These are phyloP conservation scores for Ballota nigra DNA, from an alignment of 257 asterid species.

Conservation along the genomic window DNA sequence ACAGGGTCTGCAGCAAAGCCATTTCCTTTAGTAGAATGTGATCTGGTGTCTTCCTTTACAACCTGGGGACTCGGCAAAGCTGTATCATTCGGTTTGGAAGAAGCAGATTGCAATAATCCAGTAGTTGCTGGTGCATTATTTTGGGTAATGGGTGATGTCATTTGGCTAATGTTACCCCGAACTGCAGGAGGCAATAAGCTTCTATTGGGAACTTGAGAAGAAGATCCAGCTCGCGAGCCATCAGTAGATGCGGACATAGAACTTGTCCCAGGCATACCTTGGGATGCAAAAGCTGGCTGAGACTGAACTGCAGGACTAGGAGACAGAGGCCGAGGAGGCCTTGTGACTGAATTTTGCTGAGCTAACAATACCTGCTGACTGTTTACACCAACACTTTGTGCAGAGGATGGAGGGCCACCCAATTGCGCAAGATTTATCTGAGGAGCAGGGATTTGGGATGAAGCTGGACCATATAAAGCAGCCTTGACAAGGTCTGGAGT, in stretches of 20 bases:
- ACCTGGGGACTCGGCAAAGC: slow-evolving; percentile 36
- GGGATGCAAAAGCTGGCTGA: slow-evolving; percentile 48
- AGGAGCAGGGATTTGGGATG: slow-evolving; percentile 94
- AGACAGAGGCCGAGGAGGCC: slow-evolving; percentile 55
- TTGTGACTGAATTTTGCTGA: slow-evolving; percentile 49
- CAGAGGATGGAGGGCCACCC: slow-evolving; percentile 39
- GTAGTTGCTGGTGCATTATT: slow-evolving; percentile 40
- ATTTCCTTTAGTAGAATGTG: slow-evolving; percentile 53
- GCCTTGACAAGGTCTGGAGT: slow-evolving; percentile 92
- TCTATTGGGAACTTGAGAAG: slow-evolving; percentile 53
- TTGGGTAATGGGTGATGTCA: slow-evolving; percentile 41
- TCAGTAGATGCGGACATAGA: slow-evolving; percentile 35
- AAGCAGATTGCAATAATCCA: slow-evolving; percentile 45
- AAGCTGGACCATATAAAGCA: slow-evolving; percentile 85
- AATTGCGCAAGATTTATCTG: slow-evolving; percentile 58
- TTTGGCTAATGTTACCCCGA: slow-evolving; percentile 42
- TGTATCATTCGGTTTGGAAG: slow-evolving; percentile 42
- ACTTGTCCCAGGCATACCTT: slow-evolving; percentile 51
- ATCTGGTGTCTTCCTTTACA: slow-evolving; percentile 43
- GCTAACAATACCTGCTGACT: slow-evolving; percentile 46
- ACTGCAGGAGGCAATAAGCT: slow-evolving; percentile 42
- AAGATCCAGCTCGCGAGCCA: slow-evolving; percentile 40
- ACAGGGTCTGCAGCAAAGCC: slow-evolving; percentile 52
- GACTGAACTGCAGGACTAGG: slow-evolving; percentile 58
- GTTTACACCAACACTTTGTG: slow-evolving; percentile 41